Percentiles rank a stretch among this genome's conserved stretches.
These are phyloP conservation scores for Boletus reticulatus DNA, from an alignment of 768 basidiomycete genomes.

Conservation along the genomic window DNA sequence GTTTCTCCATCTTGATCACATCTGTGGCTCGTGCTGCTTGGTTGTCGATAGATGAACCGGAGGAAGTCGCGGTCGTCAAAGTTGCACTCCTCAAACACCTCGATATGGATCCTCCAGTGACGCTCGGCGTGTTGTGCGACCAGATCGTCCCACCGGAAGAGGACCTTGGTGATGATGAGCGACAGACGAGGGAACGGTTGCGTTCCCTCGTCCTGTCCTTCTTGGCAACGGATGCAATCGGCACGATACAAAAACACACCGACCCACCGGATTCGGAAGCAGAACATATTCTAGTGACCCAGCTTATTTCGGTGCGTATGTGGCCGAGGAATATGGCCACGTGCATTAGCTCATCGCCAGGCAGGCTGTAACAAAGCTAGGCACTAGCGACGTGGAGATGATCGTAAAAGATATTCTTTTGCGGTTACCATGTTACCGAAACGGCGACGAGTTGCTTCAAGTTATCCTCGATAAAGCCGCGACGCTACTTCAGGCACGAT, in stretches of 20 bases:
- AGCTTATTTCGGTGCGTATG: slow-evolving; percentile 47
- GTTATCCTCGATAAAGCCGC: slow-evolving; percentile 38
- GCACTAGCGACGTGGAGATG: slow-evolving; percentile 38
- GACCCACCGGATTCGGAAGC: slow-evolving; percentile 40
- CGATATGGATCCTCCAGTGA: slow-evolving; percentile 57
- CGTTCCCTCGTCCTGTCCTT: slow-evolving; percentile 60
- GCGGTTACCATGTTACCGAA: slow-evolving; percentile 44
- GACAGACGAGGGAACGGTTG: slow-evolving; percentile 52
- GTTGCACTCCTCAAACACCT: slow-evolving; percentile 59
- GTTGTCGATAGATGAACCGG: slow-evolving; percentile 53
- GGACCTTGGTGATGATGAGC: slow-evolving; percentile 55
- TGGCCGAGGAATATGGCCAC: background rate
- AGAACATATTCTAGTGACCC: slow-evolving; percentile 47
- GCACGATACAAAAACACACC: slow-evolving; percentile 44
- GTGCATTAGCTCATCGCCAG: slow-evolving; percentile 2
- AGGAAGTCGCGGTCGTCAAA: slow-evolving; percentile 62
- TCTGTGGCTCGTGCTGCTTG: slow-evolving; percentile 8
- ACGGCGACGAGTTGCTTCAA: slow-evolving; percentile 40
- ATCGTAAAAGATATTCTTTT: slow-evolving; percentile 56
- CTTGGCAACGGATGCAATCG: slow-evolving; percentile 50
- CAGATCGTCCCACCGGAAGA: slow-evolving; percentile 56
- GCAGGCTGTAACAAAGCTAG: slow-evolving; percentile 52
- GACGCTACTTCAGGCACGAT: slow-evolving; percentile 31
- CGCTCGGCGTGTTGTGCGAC: slow-evolving; percentile 67
- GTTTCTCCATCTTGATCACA: slow-evolving; percentile 19